Conservation (phyloP, 805 yeast species). For the Ogataea trehalophila region DNA sequence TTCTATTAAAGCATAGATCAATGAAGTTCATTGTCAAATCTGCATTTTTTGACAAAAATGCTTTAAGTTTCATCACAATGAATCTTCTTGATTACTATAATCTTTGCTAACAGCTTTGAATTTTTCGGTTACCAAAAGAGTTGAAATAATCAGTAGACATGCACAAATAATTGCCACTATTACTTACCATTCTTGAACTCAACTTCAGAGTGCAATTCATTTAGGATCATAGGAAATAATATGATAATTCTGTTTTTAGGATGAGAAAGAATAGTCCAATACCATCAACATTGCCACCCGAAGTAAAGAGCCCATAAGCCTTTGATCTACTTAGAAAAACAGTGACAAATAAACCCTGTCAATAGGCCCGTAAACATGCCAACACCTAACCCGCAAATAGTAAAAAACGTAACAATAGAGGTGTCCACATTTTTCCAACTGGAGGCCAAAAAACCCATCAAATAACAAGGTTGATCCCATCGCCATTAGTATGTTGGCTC, state of each 20-base stretch:
- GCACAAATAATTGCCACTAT: conserved; percentile 42
- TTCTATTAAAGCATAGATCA: conserved; percentile 30
- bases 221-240: conserved; percentile 47
- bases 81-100: no score
- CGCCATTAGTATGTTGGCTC: conserved; percentile 33
- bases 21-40: conserved; percentile 21
- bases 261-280: no score
- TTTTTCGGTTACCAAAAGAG: conserved; percentile 33
- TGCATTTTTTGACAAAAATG: not conserved
- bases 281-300: conserved; percentile 52
- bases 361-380: conserved; percentile 50
- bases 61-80: not conserved
- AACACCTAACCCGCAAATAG: conserved; percentile 37
- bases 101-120: conserved; percentile 8
- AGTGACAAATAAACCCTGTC: conserved; percentile 56
- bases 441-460: conserved; percentile 35
- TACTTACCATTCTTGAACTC: conserved; percentile 55
- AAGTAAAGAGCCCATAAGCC: conserved; percentile 53
- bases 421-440: conserved; percentile 37
- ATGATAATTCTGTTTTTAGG: no score
- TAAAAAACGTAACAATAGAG: conserved; percentile 43
- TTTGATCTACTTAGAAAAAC: conserved; percentile 49
- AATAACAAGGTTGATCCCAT: conserved; percentile 31
- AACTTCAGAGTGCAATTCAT: conserved; percentile 37
- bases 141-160: conserved; percentile 19